Evolutionary conservation across 352 stramenopile genomes (phyloP), one percentile per base, ranked within the genome.

Genomic region (Globisporangium canariense): DNA sequence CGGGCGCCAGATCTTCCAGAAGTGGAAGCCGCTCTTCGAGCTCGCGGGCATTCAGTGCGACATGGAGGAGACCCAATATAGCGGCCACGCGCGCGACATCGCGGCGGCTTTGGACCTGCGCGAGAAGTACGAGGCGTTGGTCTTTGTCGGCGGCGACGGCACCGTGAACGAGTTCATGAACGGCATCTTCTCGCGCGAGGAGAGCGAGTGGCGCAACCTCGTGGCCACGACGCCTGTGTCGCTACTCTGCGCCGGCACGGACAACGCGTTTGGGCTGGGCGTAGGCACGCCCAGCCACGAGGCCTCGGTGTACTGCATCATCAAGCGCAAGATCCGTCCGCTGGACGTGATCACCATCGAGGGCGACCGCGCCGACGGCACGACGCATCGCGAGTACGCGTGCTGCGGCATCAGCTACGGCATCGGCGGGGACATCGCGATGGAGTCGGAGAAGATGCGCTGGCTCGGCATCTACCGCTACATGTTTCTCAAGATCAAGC

Each of bases 111-210:
- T 91, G 25, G 73, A 89, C 57, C 56, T 89, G 43, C 68, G 59
- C 8, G 69, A 70, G 51, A 87, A 88, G 66, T 91, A 91, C 65
- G 84, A 93, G 61, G 81, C 82, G 11, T 76, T 93, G 34, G 82
- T 93, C 36, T 90, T 91, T 50, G 82, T 93, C 7, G 84, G 84
- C 18, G 84, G 84, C 20, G 84, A 93, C 61, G 82, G 84, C 38
- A 93, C 84, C 0, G 81, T 89, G n/a, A 91, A 91, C 58, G 84
- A 93, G 68, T 93, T 93, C 59, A 89, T 93, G 78, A 93, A 93
- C 67, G 84, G 84, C 40, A 76, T 91, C 34, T 88, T 93, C 60
- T 74, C 77, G 36, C 75, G 80, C 25, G 74, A 81, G n/a, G 84
- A 93, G 71, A 65, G 62, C 58, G 80, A 90, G 41, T 93, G 84